Percentiles rank a stretch among this genome's conserved stretches.
phyloP scores from a whole-genome alignment of 140 eudicot genomes.

The Artemisia princeps region DNA sequence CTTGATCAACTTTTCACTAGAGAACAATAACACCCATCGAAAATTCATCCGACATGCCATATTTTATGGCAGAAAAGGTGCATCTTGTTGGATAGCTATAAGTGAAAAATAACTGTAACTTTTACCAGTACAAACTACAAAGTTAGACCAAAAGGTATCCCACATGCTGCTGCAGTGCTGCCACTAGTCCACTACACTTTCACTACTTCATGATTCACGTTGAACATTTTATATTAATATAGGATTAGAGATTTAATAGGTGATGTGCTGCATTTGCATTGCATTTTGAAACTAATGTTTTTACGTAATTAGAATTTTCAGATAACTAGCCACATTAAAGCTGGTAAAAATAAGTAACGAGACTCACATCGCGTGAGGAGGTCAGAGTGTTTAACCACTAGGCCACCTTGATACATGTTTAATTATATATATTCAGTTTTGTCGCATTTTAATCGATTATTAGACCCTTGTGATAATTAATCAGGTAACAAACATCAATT shows the following conservation, averaged over 20 bases:
- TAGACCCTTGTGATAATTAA: too few relatives aligned
- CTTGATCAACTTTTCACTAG: neutral
- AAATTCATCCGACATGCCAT: conserved; percentile 11
- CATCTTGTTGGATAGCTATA: conserved; percentile 13
- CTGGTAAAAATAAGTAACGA: too few relatives aligned
- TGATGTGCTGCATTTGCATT: neutral
- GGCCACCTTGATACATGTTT: too few relatives aligned
- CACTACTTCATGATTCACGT: conserved; percentile 4
- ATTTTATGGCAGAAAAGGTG: conserved; percentile 10
- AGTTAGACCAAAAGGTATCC: neutral
- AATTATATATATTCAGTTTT: too few relatives aligned
- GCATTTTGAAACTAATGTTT: neutral
- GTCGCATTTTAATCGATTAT: too few relatives aligned
- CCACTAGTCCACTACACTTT: conserved; percentile 10
- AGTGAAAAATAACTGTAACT: neutral
- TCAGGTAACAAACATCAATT: too few relatives aligned
- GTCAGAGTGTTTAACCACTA: too few relatives aligned
- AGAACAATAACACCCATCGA: neutral
- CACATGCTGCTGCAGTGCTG: neutral
- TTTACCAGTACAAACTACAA: neutral
- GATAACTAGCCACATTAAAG: too few relatives aligned
- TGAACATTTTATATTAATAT: neutral
- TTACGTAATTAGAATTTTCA: too few relatives aligned
- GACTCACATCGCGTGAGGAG: too few relatives aligned
- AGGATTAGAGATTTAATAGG: neutral